phyloP scores from a whole-genome alignment of 2,329 filamentous ascomycete species.

The Microcyclosporella mali region DNA sequence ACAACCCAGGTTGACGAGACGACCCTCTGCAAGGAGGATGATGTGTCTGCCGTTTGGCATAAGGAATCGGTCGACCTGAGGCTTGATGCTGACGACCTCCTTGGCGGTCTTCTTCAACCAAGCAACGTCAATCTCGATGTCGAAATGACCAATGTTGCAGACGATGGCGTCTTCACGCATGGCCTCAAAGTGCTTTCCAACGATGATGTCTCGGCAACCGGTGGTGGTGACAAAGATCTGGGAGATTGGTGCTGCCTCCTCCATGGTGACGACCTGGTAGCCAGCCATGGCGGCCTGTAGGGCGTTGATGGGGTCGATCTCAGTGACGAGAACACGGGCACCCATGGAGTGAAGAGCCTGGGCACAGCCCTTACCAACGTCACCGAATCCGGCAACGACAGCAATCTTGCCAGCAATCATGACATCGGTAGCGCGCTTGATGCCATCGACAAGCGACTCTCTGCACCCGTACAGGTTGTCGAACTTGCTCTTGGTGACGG shows the following conservation, averaged over 20 bases:
- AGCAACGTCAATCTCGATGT: constrained; percentile 99
- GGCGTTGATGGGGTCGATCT: constrained; percentile 99
- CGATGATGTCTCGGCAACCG: constrained; percentile 96
- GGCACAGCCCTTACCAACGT: constrained; percentile 98
- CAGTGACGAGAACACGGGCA: constrained; percentile 91
- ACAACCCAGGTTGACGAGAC: constrained; percentile 98
- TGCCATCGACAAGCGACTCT: constrained; percentile 96
- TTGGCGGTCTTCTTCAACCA: constrained; percentile 97
- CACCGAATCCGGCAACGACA: constrained; percentile 95
- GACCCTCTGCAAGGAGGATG: constrained; percentile 96
- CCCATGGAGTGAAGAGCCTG: constrained; percentile 95
- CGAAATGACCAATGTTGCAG: constrained; percentile 99
- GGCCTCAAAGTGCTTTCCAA: constrained; percentile 82
- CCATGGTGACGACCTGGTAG: constrained; percentile 96
- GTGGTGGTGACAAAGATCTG: constrained; percentile 99
- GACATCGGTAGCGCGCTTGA: constrained; percentile 98
- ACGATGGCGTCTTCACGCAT: constrained; percentile 98
- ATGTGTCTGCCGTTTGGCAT: constrained; percentile 93
- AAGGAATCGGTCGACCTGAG: constrained; percentile 96
- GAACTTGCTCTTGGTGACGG: constrained; percentile 99
- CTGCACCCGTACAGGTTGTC: constrained; percentile 99
- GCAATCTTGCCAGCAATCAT: constrained; percentile 99
- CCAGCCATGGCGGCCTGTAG: constrained; percentile 97
- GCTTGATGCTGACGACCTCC: constrained; percentile 97
- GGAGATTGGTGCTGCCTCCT: constrained; percentile 79